Conservation (phyloP, 768 basidiomycete species). For the Mycena indigotica region DNA sequence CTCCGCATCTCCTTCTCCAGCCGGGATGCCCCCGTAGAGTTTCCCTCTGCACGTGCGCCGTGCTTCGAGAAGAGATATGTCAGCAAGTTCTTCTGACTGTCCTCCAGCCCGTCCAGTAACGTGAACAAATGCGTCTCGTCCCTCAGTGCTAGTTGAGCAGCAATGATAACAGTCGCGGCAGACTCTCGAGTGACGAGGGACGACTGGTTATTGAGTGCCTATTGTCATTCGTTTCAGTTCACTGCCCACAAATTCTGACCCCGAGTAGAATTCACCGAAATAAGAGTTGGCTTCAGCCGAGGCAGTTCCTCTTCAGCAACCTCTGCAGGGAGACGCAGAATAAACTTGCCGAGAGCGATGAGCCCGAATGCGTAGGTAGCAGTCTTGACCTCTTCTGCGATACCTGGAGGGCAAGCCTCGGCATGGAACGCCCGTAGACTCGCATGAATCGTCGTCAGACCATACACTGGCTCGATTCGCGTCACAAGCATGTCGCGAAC, state of each 20-base stretch:
- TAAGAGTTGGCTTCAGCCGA: slow-evolving; percentile 69
- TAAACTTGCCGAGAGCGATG: slow-evolving; percentile 81
- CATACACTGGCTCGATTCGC: slow-evolving; percentile 81
- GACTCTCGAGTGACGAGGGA: slow-evolving; percentile 84
- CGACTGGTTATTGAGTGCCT: slow-evolving; percentile 72
- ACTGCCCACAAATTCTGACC: too few relatives aligned
- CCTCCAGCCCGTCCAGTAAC: slow-evolving; percentile 79
- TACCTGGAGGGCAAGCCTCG: slow-evolving; percentile 45
- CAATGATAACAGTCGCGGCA: slow-evolving; percentile 79
- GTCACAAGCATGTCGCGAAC: slow-evolving; percentile 75
- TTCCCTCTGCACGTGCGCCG: slow-evolving; percentile 58
- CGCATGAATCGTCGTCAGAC: slow-evolving; percentile 80
- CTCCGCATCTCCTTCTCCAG: slow-evolving; percentile 81
- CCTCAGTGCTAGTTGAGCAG: slow-evolving; percentile 78
- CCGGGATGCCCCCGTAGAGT: slow-evolving; percentile 43
- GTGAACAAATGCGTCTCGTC: slow-evolving; percentile 84
- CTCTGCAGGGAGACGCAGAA: slow-evolving; percentile 76
- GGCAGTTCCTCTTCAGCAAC: slow-evolving; percentile 88
- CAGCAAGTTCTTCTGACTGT: slow-evolving; percentile 87
- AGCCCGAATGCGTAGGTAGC: slow-evolving; percentile 80
- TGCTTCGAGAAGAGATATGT: slow-evolving; percentile 92
- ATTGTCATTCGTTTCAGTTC: slow-evolving; percentile 3
- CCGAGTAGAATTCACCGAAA: slow-evolving; percentile 50
- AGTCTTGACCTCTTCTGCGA: slow-evolving; percentile 57
- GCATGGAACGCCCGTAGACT: slow-evolving; percentile 65